Percentiles rank a stretch among this genome's conserved stretches.
These are phyloP conservation scores for Eleusine coracana DNA, from an alignment of 176 grass and related monocot species.

Conservation along the genomic window DNA sequence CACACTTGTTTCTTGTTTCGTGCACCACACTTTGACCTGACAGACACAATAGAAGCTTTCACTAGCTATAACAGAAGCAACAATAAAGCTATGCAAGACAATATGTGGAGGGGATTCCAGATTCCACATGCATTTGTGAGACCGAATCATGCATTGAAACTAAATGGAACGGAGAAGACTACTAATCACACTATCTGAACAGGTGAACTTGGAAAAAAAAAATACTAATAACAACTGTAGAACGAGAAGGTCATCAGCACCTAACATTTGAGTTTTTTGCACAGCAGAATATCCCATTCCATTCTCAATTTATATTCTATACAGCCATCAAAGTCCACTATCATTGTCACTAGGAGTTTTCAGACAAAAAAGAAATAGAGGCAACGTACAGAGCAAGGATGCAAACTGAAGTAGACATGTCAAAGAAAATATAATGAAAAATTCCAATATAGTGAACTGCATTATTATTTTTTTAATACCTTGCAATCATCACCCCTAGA, in stretches of 20 bases:
- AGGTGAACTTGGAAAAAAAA: not conserved
- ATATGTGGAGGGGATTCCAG: not conserved
- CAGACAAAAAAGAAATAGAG: not conserved
- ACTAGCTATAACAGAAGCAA: conserved; percentile 24
- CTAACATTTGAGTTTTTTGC: not conserved
- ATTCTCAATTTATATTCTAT: not conserved
- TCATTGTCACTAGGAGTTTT: not conserved
- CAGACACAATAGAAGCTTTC: conserved; percentile 24
- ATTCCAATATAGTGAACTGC: not conserved
- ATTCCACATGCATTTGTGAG: conserved; percentile 7
- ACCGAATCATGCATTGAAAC: not conserved
- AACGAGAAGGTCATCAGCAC: not conserved
- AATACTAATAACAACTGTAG: not conserved
- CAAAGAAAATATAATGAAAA: not conserved
- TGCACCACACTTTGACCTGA: conserved; percentile 99
- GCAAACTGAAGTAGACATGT: not conserved
- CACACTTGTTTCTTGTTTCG: conserved; percentile 91
- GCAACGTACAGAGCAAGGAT: not conserved
- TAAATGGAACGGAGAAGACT: not conserved
- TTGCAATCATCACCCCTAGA: conserved; percentile 99
- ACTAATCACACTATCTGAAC: not conserved
- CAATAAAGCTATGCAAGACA: not conserved
- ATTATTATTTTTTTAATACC: conserved; percentile 48
- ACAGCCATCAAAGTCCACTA: not conserved
- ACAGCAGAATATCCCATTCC: not conserved